Evolutionary conservation across 2,329 filamentous ascomycete species (phyloP), one percentile per base, ranked within the genome.

Genomic region (Acarospora socialis): DNA sequence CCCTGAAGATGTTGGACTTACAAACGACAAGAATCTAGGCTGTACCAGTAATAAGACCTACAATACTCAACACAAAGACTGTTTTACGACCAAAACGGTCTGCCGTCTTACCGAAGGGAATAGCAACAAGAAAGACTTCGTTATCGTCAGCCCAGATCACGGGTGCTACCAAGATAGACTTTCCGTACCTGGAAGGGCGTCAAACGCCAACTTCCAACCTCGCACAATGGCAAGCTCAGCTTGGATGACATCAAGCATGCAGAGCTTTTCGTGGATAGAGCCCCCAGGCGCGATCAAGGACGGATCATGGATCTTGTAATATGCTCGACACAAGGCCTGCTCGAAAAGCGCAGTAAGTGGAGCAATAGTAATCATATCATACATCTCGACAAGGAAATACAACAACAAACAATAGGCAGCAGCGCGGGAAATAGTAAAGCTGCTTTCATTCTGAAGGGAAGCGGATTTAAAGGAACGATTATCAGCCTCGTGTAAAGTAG

Each of bases 381-480:
- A 39, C 21, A 51, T 49, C 5, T 43, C 46, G 21, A 51, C 36
- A 10, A 48, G 33, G 25, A 50, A 51, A 36, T 50, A 46, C n/a
- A 51, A n/a, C n/a, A n/a, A n/a, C n/a, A n/a, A n/a, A n/a, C n/a
- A n/a, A n/a, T n/a, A n/a, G n/a, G n/a, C n/a, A n/a, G n/a, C n/a
- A n/a, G n/a, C n/a, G n/a, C n/a, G n/a, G n/a, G n/a, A n/a, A n/a
- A n/a, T n/a, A n/a, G n/a, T n/a, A n/a, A n/a, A n/a, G n/a, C n/a
- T n/a, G n/a, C n/a, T n/a, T n/a, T n/a, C n/a, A n/a, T n/a, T n/a
- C n/a, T n/a, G n/a, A n/a, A n/a, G n/a, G n/a, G n/a, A n/a, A n/a
- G n/a, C n/a, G n/a, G n/a, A n/a, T n/a, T n/a, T n/a, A n/a, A n/a
- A n/a, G n/a, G n/a, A n/a, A n/a, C n/a, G n/a, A n/a, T n/a, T n/a